A percentile compares a stretch with the other conserved stretches of the same genome.
These are phyloP conservation scores for Backusella parvicylindrica DNA, from an alignment of 192 early-diverging fungal species.

Conservation along the genomic window DNA sequence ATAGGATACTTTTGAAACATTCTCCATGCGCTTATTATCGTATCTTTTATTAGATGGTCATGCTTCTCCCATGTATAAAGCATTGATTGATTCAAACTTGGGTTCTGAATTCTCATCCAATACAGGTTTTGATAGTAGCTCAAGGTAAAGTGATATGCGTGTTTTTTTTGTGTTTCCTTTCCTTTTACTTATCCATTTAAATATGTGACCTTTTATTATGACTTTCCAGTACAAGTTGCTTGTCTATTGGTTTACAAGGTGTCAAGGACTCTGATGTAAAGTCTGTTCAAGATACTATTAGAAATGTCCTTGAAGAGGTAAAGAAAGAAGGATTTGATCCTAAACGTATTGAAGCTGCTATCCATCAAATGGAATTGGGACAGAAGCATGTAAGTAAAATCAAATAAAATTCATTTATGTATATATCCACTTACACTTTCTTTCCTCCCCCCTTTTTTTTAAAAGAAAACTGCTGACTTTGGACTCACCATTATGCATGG, in stretches of 20 bases:
- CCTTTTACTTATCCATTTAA: neutral
- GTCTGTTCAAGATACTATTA: constrained; percentile 66
- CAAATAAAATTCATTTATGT: neutral
- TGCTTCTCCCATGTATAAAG: constrained; percentile 90
- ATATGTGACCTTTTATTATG: neutral
- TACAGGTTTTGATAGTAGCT: constrained; percentile 84
- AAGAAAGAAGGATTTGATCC: constrained; percentile 74
- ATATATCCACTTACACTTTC: neutral
- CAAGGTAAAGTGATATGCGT: constrained; percentile 32
- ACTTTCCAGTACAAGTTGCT: constrained; percentile 48
- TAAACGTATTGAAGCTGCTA: constrained; percentile 73
- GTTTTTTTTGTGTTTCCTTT: neutral
- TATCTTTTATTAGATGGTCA: constrained; percentile 83
- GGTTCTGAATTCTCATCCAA: constrained; percentile 88
- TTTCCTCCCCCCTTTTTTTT: neutral
- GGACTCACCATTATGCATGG: constrained; percentile 79
- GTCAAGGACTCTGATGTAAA: constrained; percentile 65
- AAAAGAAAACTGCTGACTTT: constrained; percentile 80
- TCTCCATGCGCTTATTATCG: constrained; percentile 76
- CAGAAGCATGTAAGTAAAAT: constrained; percentile 70
- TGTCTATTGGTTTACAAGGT: constrained; percentile 90
- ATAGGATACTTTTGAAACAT: constrained; percentile 80
- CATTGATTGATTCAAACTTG: constrained; percentile 85
- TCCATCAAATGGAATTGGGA: constrained; percentile 88
- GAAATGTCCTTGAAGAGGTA: constrained; percentile 62